These are phyloP conservation scores for Nakazawaea peltata DNA, from an alignment of 805 yeast genomes.

Conservation along the genomic window DNA sequence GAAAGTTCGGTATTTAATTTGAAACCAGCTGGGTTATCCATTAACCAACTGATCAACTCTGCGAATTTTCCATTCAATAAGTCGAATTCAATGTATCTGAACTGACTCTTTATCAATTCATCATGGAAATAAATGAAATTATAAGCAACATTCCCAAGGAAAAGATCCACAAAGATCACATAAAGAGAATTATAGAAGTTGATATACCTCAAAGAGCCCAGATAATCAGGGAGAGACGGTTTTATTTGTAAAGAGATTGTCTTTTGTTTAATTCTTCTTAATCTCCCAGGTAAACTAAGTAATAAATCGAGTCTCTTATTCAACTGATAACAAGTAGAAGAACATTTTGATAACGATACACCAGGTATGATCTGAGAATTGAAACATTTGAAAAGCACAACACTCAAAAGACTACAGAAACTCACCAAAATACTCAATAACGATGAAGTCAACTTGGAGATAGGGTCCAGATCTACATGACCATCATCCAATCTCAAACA, in stretches of 20 bases:
- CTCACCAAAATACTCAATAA: neutral
- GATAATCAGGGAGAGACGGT: constrained; percentile 29
- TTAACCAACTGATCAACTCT: constrained; percentile 58
- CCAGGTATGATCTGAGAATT: constrained; percentile 19
- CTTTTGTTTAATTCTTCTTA: constrained; percentile 35
- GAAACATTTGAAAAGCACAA: constrained; percentile 13
- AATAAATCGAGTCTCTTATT: constrained; percentile 72
- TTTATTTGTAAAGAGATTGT: constrained; percentile 31
- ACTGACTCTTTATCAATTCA: constrained; percentile 9
- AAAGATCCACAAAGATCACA: constrained; percentile 76
- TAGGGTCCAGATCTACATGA: neutral
- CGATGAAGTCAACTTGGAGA: neutral
- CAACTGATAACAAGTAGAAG: constrained; percentile 69
- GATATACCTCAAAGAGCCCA: constrained; percentile 47
- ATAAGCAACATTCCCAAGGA: constrained; percentile 61
- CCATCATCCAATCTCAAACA: constrained; percentile 1
- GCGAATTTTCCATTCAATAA: constrained; percentile 31
- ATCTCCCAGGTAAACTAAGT: constrained; percentile 74
- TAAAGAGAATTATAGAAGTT: constrained; percentile 81
- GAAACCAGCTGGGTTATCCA: constrained; percentile 89
- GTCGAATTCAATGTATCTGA: constrained; percentile 19
- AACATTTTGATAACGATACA: constrained; percentile 28
- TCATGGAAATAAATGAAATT: constrained; percentile 33
- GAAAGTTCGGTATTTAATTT: constrained; percentile 85
- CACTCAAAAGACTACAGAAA: neutral